A percentile compares a stretch with the other conserved stretches of the same genome.
Evolutionary conservation across 257 asterid species (phyloP).

Genomic region (Gynochthodes officinalis): DNA sequence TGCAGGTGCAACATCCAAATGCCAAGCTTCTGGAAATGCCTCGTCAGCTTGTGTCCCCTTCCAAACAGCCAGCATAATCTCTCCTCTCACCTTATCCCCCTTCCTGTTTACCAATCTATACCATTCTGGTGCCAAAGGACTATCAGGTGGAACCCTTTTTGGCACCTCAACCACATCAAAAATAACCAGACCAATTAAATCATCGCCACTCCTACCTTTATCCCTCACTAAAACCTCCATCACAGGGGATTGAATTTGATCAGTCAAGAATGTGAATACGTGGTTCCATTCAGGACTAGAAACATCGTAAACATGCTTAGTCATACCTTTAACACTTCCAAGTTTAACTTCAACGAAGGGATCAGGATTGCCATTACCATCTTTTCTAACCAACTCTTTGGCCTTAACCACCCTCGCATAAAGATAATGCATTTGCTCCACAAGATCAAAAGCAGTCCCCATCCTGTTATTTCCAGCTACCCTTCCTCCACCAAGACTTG

Average conservation of each 20-base stretch:
- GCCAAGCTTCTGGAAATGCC: slow-evolving; percentile 85
- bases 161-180: slow-evolving; percentile 72
- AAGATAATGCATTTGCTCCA: slow-evolving; percentile 84
- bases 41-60: slow-evolving; percentile 92
- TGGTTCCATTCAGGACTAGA: slow-evolving; percentile 81
- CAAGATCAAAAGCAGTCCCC: slow-evolving; percentile 75
- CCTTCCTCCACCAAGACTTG: slow-evolving; percentile 83
- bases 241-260: slow-evolving; percentile 48
- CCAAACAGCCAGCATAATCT: slow-evolving; percentile 82
- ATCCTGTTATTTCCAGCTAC: slow-evolving; percentile 49
- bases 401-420: slow-evolving; percentile 70
- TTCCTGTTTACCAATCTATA: slow-evolving; percentile 54
- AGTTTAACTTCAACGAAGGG: slow-evolving; percentile 69
- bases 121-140: slow-evolving; percentile 97
- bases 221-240: slow-evolving; percentile 63
- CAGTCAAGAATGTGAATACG: slow-evolving; percentile 56
- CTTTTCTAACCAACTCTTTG: slow-evolving; percentile 45
- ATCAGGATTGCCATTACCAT: slow-evolving; percentile 34
- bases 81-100: slow-evolving; percentile 61
- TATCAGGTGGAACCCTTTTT: slow-evolving; percentile 85
- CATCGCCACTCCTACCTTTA: slow-evolving; percentile 48
- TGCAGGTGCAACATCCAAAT: slow-evolving; percentile 47
- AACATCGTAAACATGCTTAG: slow-evolving; percentile 36
- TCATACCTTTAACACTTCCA: slow-evolving; percentile 54
- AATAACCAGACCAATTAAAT: slow-evolving; percentile 49